Evolutionary conservation across 2,329 filamentous ascomycete genomes (phyloP), one percentile per base, ranked within the genome.

Genomic region (Coniochaeta sp.): DNA sequence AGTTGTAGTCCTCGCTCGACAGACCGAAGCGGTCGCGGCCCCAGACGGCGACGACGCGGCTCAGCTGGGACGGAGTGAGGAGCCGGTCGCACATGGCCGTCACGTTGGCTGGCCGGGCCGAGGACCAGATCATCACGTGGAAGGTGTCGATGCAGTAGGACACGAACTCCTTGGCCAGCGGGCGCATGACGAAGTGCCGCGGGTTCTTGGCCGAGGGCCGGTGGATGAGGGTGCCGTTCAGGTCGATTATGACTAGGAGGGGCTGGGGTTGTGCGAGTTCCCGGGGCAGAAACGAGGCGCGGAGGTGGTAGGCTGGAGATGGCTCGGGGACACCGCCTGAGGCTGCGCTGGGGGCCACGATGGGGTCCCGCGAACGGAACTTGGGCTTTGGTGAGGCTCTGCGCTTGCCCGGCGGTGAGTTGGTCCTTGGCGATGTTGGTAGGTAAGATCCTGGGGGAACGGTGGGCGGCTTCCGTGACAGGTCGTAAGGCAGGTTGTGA

Each of bases 61-160:
- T 61, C 34, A 77, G 77, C 65, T 89, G 80, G 1, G 79, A 69
- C 0, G 75, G 72, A 0, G 8, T 76, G 61, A 96, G 80, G 0
- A 96, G 80, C 57, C 83, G 76, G 2, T 77, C 74, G 63, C 90
- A 84, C 79, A 96, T 90, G 38, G 75, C 76, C 9, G 73, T 65
- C 16, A 96, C 91, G 64, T 95, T 97, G 1, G 81, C 73, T 0
- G 87, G 87, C 22, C 81, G 83, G 0, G 93, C 92, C 7, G 91
- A 96, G 1, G 93, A 96, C 92, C 93, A 99, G 61, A 98, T 84
- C 76, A 92, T 91, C 33, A 96, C 88, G 58, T 80, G 79, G 76
- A 96, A 93, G 61, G 87, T 86, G 14, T 82, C 74, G 66, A 96
- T 81, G 65, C 93, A 83, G 71, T 92, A 91, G 31, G 80, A 69